Conservation (phyloP, 2,329 filamentous ascomycete genomes). For the Monosporascus sp. region DNA sequence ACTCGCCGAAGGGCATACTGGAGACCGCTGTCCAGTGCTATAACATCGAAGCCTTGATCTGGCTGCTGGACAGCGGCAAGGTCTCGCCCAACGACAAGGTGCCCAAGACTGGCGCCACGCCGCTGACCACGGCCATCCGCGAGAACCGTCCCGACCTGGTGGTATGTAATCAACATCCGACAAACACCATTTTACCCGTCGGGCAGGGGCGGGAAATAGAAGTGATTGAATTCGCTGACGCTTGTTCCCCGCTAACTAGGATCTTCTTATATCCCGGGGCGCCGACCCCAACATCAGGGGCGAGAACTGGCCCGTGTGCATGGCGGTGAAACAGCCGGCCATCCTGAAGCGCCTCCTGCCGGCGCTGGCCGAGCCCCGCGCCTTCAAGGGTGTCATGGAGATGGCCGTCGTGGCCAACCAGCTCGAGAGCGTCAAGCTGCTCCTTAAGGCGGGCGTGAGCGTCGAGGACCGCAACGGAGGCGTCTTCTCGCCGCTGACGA, state of each 20-base stretch:
- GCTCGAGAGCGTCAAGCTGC: constrained; percentile 61
- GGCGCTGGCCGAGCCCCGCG: constrained; percentile 51
- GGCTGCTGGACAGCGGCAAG: constrained; percentile 51
- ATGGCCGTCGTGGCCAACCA: constrained; percentile 63
- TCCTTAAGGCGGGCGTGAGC: constrained; percentile 58
- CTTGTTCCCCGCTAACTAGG: constrained; percentile 1
- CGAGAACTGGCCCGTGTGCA: constrained; percentile 65
- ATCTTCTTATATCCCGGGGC: constrained; percentile 25
- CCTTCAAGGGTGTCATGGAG: constrained; percentile 63
- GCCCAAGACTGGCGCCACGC: constrained; percentile 49
- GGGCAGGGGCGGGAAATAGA: too few species aligned
- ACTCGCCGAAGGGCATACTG: constrained; percentile 58
- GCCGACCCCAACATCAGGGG: constrained; percentile 59
- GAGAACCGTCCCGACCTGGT: constrained; percentile 56
- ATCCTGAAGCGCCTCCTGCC: constrained; percentile 56
- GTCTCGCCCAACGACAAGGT: constrained; percentile 56
- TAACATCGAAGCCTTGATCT: constrained; percentile 55
- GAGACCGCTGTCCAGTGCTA: constrained; percentile 60
- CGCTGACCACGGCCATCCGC: constrained; percentile 61
- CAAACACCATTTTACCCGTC: background rate
- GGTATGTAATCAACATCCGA: constrained; percentile 32
- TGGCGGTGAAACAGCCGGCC: constrained; percentile 58
- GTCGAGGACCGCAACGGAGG: constrained; percentile 69
- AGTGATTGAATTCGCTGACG: too few species aligned
- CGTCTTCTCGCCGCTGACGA: constrained; percentile 65